Evolutionary conservation across 371 early-diverging fungal species (phyloP), one percentile per base, ranked within the genome.

Genomic region (Lichtheimia hyalospora): DNA sequence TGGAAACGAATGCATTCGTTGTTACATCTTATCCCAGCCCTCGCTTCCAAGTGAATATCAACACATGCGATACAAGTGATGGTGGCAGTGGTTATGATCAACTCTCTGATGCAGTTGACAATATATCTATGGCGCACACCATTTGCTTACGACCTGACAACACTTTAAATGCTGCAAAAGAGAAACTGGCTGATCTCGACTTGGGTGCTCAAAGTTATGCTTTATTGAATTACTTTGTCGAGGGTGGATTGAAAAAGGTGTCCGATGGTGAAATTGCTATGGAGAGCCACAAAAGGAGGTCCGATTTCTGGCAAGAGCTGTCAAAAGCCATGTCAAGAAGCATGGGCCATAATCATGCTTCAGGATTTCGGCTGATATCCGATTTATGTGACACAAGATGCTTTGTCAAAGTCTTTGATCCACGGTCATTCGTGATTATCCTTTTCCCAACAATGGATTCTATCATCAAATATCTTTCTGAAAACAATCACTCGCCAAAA

Each of bases 361-460:
- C 70, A 14, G 69, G 73, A 3, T 42, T 64, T n/a, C 57, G 62
- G 6, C 51, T 64, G 16, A 51, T 64, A 10, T 56, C 68, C 27
- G 67, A 75, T 55, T 54, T 82, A 5, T 58, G 66, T 13, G 67
- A 87, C 15, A 79, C 79, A 28, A 74, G 84, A 16, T 90, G 92
- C 53, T 90, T 87, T 71, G 87, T 92, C 54, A 89, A 88, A 61
- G 73, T 84, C 5, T 74, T 84, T 49, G 83, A 85, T 48, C 65
- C 80, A 5, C 75, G 85, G 15, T 82, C 85, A 2, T 87, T 90
- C 66, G 67, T 88, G 14, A 69, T 90, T n/a, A 70, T 85, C 18
- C 72, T 90, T 23, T 64, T 86, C 15, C 91, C 90, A 5, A 81
- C 66, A 51, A 64, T 86, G 10, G 80, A 82, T 6, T 62, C 77